These are phyloP conservation scores for Venturia effusa DNA, from an alignment of 2,329 filamentous ascomycete genomes.

Conservation along the genomic window DNA sequence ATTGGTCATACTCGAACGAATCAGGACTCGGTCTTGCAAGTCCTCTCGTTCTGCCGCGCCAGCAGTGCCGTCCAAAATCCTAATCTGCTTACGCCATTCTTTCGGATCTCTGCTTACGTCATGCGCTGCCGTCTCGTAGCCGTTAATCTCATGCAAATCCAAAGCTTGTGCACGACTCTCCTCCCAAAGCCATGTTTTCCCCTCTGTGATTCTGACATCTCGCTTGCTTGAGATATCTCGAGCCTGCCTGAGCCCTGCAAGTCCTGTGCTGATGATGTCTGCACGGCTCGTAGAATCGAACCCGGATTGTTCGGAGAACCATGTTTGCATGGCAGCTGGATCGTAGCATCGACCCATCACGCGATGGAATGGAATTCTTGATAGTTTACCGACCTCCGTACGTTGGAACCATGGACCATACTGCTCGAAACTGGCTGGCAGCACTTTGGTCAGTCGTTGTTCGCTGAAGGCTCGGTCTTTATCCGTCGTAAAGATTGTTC, in stretches of 20 bases:
- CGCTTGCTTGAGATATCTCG: constrained; percentile 34
- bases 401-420: constrained; percentile 44
- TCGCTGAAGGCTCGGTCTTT: constrained; percentile 19
- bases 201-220: constrained; percentile 38
- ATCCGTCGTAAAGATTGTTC: constrained; percentile 37
- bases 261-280: constrained; percentile 23
- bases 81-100: constrained; percentile 36
- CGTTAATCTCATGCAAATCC: constrained; percentile 44
- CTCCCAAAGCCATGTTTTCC: constrained; percentile 45
- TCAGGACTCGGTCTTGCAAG: not conserved
- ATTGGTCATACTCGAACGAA: not conserved
- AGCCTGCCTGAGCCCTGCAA: constrained; percentile 34
- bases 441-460: constrained; percentile 18
- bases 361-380: constrained; percentile 39
- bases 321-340: constrained; percentile 35
- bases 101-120: constrained; percentile 34
- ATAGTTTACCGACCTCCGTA: constrained; percentile 28
- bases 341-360: constrained; percentile 46
- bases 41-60: constrained; percentile 12
- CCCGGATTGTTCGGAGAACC: constrained; percentile 25
- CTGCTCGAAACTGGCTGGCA: constrained; percentile 28
- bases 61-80: constrained; percentile 30
- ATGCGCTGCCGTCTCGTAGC: constrained; percentile 37
- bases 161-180: constrained; percentile 46
- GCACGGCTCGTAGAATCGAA: not conserved